Evolutionary conservation across 116 monocot species (phyloP), one percentile per base, ranked within the genome.

Genomic region (Trichopus zeylanicus): DNA sequence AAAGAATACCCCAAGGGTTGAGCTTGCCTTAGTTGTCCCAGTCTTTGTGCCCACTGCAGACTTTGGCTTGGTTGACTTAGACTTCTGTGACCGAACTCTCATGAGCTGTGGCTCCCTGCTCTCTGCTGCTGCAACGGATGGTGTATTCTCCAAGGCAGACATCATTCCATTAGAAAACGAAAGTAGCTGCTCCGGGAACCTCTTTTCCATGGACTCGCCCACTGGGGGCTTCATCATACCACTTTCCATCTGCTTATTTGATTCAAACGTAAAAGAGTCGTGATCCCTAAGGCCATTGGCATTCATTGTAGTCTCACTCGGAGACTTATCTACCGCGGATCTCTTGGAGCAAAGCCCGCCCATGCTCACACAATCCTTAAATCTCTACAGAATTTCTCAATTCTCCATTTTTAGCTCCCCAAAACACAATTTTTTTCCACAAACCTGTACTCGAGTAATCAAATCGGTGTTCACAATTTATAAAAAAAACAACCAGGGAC

Each of bases 251-350:
- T 66, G 66, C 29, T 23, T 29, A 39, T 29, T 35, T 16, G 65
- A 69, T 10, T 62, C 34, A 33, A 22, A 34, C 1, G 53, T 16
- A 13, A 70, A 22, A 26, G 55, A 18, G 27, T 46, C 66, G 5
- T 53, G 39, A 55, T 70, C 73, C n/a, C 62, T 60, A 22, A 70
- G 48, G 19, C 56, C 57, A 48, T 64, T 57, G 30, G 52, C 63
- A 29, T 62, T 62, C 6, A 70, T 33, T 42, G 78, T 71, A 32
- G 66, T 66, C 53, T 83, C 83, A 20, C 78, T 83, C 10, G 83
- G 83, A 29, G 83, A 83, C 65, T 78, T 83, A 54, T 83, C 78
- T 26, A 83, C 83, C 3, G 78, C 71, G 12, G 78, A 68, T 38
- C 59, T 46, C 57, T 62, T 83, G 3, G 83, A 78, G 59, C 83